phyloP scores from a whole-genome alignment of 164 flowering plant genomes.

The Platanus orientalis region DNA sequence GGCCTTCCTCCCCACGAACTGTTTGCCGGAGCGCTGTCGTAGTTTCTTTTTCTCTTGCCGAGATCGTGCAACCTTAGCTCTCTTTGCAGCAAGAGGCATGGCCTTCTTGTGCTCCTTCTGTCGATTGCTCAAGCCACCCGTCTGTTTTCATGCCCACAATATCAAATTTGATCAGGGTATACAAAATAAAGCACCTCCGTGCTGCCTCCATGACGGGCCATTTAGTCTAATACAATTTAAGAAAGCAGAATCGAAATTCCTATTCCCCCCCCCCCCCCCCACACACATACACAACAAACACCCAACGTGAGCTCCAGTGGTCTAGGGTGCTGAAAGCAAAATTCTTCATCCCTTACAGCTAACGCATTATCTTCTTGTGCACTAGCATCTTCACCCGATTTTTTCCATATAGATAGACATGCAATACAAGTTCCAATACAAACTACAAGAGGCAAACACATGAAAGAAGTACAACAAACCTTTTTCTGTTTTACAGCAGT shows the following conservation, averaged over 20 bases:
- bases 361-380: constrained; percentile 7
- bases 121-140: constrained; percentile 71
- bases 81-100: constrained; percentile 82
- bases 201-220: neutral
- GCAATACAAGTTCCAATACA: too few species aligned
- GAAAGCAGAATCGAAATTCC: too few species aligned
- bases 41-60: constrained; percentile 53
- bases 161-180: neutral
- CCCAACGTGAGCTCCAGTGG: too few species aligned
- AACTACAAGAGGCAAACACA: neutral
- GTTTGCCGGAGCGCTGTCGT: constrained; percentile 47
- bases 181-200: neutral
- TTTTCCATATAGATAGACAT: too few species aligned
- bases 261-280: too few species aligned
- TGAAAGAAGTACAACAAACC: constrained; percentile 32
- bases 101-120: constrained; percentile 80
- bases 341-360: too few species aligned
- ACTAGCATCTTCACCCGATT: too few species aligned
- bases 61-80: constrained; percentile 49
- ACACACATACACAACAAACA: too few species aligned
- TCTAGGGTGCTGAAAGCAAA: too few species aligned
- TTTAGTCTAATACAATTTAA: too few species aligned
- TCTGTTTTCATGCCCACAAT: constrained; percentile 35
- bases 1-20: constrained; percentile 77
- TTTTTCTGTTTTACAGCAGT: constrained; percentile 81